Conservation (phyloP, 2,329 filamentous ascomycete species). For the Teratosphaeria epicoccoides region DNA sequence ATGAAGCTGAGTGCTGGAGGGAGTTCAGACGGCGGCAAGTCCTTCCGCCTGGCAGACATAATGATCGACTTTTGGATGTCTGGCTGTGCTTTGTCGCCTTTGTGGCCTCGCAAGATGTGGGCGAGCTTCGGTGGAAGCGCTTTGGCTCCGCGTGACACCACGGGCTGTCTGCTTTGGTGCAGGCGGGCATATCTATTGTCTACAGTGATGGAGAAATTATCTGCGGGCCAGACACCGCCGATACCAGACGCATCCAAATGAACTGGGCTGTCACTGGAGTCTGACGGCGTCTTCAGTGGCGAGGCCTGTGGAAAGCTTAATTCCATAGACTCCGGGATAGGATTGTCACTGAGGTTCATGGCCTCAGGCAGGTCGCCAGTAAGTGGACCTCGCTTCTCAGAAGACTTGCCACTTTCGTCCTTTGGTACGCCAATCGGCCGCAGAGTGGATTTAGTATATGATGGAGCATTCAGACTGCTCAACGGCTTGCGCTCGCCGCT, state of each 20-base stretch:
- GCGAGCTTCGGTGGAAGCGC: constrained; percentile 22
- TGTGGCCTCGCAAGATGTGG: constrained; percentile 21
- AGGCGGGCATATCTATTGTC: constrained; percentile 19
- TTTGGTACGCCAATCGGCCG: constrained; percentile 12
- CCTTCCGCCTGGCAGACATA: constrained; percentile 55
- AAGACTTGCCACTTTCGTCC: not conserved
- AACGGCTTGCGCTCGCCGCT: constrained; percentile 47
- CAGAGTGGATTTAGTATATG: constrained; percentile 11
- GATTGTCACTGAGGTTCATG: constrained; percentile 28
- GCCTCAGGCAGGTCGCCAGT: constrained; percentile 22
- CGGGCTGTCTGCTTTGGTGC: constrained; percentile 7
- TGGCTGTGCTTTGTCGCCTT: constrained; percentile 5
- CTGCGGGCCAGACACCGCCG: constrained; percentile 49
- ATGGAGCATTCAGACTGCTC: constrained; percentile 8
- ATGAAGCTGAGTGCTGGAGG: constrained; percentile 35
- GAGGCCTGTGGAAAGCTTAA: constrained; percentile 28
- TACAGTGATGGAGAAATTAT: constrained; percentile 46
- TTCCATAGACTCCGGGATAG: constrained; percentile 25
- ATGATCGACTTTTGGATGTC: constrained; percentile 53
- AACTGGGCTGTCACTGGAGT: constrained; percentile 10
- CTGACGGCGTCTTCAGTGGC: constrained; percentile 10
- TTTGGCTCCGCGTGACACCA: constrained; percentile 12
- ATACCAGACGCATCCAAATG: constrained; percentile 43
- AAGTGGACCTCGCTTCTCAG: constrained; percentile 26
- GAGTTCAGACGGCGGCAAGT: constrained; percentile 40